Evolutionary conservation across 2,329 filamentous ascomycete genomes (phyloP).

Genomic region (Exserohilum turcica): DNA sequence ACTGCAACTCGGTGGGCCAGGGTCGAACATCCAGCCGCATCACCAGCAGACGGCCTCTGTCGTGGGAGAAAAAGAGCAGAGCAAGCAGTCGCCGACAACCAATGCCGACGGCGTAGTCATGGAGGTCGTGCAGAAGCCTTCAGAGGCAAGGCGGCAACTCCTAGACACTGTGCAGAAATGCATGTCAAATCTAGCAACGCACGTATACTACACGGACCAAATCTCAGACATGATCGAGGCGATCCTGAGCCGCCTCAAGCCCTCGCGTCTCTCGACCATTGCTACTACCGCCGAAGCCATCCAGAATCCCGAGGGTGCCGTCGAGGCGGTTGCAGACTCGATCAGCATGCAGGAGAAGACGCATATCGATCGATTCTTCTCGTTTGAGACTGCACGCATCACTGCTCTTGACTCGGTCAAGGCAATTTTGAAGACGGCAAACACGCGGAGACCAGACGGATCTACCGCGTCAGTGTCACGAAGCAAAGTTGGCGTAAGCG

Average conservation of each 20-base stretch:
- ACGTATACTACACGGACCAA: conserved; percentile 96
- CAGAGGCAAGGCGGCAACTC: conserved; percentile 63
- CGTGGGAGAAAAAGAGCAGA: conserved; percentile 27
- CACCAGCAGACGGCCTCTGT: conserved; percentile 45
- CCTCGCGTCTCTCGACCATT: conserved; percentile 55
- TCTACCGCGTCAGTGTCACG: conserved; percentile 64
- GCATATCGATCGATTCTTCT: conserved; percentile 64
- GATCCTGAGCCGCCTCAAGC: conserved; percentile 78
- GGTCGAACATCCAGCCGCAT: conserved; percentile 46
- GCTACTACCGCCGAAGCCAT: conserved; percentile 55
- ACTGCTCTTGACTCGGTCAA: conserved; percentile 79
- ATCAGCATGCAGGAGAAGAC: conserved; percentile 59
- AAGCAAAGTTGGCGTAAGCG: conserved; percentile 75
- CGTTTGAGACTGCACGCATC: conserved; percentile 64
- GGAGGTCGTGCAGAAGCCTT: conserved; percentile 56
- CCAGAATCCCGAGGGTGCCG: conserved; percentile 56
- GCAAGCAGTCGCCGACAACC: conserved; percentile 23
- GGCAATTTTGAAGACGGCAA: conserved; percentile 80
- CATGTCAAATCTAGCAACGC: conserved; percentile 88
- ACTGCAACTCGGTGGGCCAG: conserved; percentile 65
- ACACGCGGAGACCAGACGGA: conserved; percentile 54
- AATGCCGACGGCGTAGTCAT: conserved; percentile 39
- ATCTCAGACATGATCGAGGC: conserved; percentile 91
- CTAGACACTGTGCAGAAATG: conserved; percentile 75
- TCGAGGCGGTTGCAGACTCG: conserved; percentile 55